A percentile compares a stretch with the other conserved stretches of the same genome.
phyloP scores from a whole-genome alignment of 495 filamentous ascomycete genomes.

The Saxispiralis lemnorum region DNA sequence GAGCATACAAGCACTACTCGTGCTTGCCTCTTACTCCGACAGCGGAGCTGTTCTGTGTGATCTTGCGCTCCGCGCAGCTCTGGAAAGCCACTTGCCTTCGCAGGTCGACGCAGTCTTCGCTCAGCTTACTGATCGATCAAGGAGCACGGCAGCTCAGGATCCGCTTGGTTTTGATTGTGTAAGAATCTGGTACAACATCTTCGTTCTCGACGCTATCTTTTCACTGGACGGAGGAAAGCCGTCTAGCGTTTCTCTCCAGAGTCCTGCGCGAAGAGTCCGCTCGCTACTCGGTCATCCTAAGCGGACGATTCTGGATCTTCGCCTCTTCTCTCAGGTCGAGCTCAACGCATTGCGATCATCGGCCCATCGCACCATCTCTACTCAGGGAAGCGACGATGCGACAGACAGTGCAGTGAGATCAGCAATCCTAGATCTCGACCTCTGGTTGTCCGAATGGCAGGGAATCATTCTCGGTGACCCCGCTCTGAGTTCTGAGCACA shows the following conservation, averaged over 20 bases:
- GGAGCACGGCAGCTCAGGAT: constrained; percentile 10
- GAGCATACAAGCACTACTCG: constrained; percentile 32
- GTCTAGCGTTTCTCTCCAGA: constrained; percentile 27
- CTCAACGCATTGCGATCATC: constrained; percentile 24
- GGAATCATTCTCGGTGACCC: neutral
- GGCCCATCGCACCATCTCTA: constrained; percentile 17
- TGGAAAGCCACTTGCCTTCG: constrained; percentile 29
- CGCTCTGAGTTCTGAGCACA: neutral
- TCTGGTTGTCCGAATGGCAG: constrained; percentile 15
- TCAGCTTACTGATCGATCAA: constrained; percentile 27
- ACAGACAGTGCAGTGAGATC: neutral
- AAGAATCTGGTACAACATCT: constrained; percentile 33
- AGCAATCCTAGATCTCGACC: constrained; percentile 6
- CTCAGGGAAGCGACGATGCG: neutral
- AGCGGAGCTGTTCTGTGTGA: constrained; percentile 31
- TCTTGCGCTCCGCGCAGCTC: constrained; percentile 31
- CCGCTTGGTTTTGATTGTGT: constrained; percentile 31
- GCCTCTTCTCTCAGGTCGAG: constrained; percentile 35
- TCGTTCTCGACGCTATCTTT: constrained; percentile 24
- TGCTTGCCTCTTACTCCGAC: constrained; percentile 32
- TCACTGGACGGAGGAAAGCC: constrained; percentile 34
- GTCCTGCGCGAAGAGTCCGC: constrained; percentile 28
- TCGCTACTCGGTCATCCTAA: constrained; percentile 28
- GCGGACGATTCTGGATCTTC: constrained; percentile 30
- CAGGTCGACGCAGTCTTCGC: constrained; percentile 20